Evolutionary conservation across 1,284 basidiomycete species (phyloP), one percentile per base, ranked within the genome.

Genomic region (Papiliotrema terrestris): DNA sequence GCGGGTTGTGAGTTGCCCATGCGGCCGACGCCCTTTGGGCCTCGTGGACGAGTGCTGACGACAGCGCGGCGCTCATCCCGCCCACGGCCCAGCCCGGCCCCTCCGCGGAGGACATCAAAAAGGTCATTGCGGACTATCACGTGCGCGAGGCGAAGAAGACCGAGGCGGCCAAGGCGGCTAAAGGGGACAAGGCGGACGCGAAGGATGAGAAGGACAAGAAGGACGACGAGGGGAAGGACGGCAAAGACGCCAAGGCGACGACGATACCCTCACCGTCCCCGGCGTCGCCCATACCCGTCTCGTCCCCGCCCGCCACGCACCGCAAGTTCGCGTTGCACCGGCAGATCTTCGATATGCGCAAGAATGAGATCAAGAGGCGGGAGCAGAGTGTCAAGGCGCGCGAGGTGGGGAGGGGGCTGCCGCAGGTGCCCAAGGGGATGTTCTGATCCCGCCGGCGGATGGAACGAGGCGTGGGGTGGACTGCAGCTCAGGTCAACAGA

Each of bases 251-350:
- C 22, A 32, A 45, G 38, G 9, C 35, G 46, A 15, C 25, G 19
- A 41, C 53, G 37, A 37, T 51, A 5, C 13, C 60, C 3, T 32
- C 57, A 2, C 43, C 65, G 2, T 49, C 55, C 1, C 45, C 62
- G 4, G 49, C 57, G 6, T 56, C 55, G 25, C 53, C 63, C 3
- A 39, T 56, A 8, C n/a, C 59, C 11, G 51, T 52, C 2, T 37
- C 59, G 8, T 38, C 54, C 9, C 52, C 63, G 1, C 58, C 58
- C 6, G 56, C 66, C 2, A 66, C 66, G 13, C 75, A 77, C 59
- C 55, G 62, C n/a, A 76, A 74, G 57, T 77, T 61, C 42, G 68
- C 68, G 13, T 59, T 77, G 13, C 75, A 77, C 59, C 58, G 75
- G 11, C 57, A 62, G 38, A 68, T 77, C 29, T 77, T 76, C 39